These are phyloP conservation scores for Glycine latifolia DNA, from an alignment of 306 rosid species.

Conservation along the genomic window DNA sequence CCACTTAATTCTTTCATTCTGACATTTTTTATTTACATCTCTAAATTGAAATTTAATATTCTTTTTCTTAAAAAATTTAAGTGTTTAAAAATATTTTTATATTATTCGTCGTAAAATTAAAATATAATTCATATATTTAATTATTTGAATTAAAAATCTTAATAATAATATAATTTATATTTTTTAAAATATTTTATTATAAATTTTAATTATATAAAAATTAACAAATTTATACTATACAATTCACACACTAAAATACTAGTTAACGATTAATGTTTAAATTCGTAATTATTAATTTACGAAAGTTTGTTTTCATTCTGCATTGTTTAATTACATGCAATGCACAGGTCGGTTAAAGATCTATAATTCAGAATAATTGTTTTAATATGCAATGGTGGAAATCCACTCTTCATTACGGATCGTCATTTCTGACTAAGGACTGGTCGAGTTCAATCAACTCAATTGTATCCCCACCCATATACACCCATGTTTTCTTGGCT, in stretches of 20 bases:
- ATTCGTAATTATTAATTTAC: neutral
- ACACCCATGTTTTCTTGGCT: conserved; percentile 58
- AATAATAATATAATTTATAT: neutral
- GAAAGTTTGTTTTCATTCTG: neutral
- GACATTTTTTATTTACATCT: neutral
- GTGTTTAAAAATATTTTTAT: neutral
- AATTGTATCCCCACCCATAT: conserved; percentile 84
- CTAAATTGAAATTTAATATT: neutral
- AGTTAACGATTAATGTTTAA: neutral
- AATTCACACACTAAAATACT: neutral
- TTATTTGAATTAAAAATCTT: too few relatives aligned
- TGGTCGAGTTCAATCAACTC: conserved; percentile 58
- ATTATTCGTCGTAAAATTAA: neutral
- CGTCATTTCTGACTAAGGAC: conserved; percentile 65
- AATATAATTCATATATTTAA: neutral
- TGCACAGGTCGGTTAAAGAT: conserved; percentile 32
- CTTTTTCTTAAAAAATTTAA: neutral
- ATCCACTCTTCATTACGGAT: conserved; percentile 72
- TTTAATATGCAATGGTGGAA: conserved; percentile 67
- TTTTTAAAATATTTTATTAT: too few relatives aligned
- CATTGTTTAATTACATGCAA: conserved; percentile 6
- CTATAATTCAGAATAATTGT: conserved; percentile 44
- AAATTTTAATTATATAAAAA: neutral
- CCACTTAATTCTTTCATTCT: neutral
- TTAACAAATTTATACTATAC: neutral